Evolutionary conservation across 257 asterid species (phyloP), one percentile per base, ranked within the genome.

Genomic region (Solanum ossicruentum): DNA sequence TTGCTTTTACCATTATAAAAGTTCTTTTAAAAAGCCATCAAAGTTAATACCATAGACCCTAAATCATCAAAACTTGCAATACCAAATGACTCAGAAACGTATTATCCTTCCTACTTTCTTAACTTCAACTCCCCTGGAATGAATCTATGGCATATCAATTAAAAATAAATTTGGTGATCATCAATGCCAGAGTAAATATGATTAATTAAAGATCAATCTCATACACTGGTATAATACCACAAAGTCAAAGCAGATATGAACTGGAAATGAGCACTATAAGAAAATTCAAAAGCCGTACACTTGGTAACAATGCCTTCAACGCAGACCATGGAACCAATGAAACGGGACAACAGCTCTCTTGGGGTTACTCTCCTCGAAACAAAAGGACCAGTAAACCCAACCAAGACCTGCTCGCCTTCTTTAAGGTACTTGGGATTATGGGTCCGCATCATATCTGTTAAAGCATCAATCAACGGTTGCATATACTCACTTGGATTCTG

Each of bases 341-440:
- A 96, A 70, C 93, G 93, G 43, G 99, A 96, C 87, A 96, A 86
- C 73, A 96, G 98, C 84, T 96, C 99, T 80, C 99, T 90, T 3
- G 99, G 99, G 8, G 99, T 96, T 81, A 96, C 98, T 89, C 94
- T 92, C 77, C 98, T 93, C 3, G 98, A 95, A 89, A 94, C 98
- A 85, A 96, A 95, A 49, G 98, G 99, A 73, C 99, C 99, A 86
- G 92, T 97, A 28, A 96, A 92, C 83, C 99, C 99, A 84, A 96
- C 98, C 78, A 92, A 86, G 58, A 95, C 86, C 75, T 96, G 99
- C 89, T 96, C 98, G 60, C 97, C 99, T 88, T 93, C 98, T 90
- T 92, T 96, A 86, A 95, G 90, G 88, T 95, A 95, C 92, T 96
- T 96, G 26, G 93, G 90, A 78, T 93, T 86, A 90, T 88, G 85